These are phyloP conservation scores for Tricholoma hemisulphureum DNA, from an alignment of 768 basidiomycete genomes.

Conservation along the genomic window DNA sequence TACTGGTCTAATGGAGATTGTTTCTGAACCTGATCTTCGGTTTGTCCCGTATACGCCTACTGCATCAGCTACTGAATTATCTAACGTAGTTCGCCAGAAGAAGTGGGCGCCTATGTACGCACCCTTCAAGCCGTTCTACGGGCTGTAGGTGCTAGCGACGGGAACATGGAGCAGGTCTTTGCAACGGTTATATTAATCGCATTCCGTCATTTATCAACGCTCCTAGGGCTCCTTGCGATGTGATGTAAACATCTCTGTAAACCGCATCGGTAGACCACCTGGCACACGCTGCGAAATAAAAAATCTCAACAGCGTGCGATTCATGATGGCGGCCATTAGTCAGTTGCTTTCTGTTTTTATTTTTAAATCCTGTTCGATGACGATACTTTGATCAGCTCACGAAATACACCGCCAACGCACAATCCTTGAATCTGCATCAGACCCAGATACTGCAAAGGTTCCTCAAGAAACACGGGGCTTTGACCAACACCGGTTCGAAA, in stretches of 20 bases:
- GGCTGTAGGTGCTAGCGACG: slow-evolving; percentile 84
- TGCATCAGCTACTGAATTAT: background rate
- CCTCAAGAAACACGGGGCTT: slow-evolving; percentile 90
- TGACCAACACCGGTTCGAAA: slow-evolving; percentile 77
- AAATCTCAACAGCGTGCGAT: slow-evolving; percentile 90
- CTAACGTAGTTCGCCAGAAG: slow-evolving; percentile 65
- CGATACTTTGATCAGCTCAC: slow-evolving; percentile 48
- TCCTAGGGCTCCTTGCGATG: slow-evolving; percentile 87
- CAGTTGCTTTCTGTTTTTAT: slow-evolving; percentile 17
- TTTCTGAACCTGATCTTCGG: slow-evolving; percentile 91
- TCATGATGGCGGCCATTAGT: slow-evolving; percentile 86
- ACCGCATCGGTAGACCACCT: slow-evolving; percentile 55
- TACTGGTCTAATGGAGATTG: slow-evolving; percentile 89
- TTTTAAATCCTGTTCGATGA: background rate
- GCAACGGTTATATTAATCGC: background rate
- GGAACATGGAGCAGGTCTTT: slow-evolving; percentile 91
- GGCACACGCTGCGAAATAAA: slow-evolving; percentile 95
- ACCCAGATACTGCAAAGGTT: slow-evolving; percentile 40
- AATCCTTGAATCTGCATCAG: slow-evolving; percentile 40
- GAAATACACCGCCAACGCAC: slow-evolving; percentile 80
- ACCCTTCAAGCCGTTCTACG: slow-evolving; percentile 79
- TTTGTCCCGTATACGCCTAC: slow-evolving; percentile 17
- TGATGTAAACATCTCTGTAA: slow-evolving; percentile 94
- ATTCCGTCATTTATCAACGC: background rate
- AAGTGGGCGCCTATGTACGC: slow-evolving; percentile 85